Conservation (phyloP, 306 rosid species). For the Pterocarpus santalinus region DNA sequence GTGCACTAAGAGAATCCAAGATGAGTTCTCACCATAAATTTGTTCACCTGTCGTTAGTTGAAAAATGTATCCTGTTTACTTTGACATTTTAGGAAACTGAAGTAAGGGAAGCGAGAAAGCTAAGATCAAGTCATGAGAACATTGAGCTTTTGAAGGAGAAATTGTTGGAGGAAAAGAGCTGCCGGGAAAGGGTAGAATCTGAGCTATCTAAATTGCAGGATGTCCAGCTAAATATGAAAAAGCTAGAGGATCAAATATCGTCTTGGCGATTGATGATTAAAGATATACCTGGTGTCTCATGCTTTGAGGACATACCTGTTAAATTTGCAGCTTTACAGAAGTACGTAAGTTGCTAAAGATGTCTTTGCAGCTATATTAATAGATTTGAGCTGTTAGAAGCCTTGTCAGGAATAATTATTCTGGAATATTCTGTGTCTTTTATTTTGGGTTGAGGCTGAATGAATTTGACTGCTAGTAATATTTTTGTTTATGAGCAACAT, state of each 20-base stretch:
- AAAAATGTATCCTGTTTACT: conserved; percentile 41
- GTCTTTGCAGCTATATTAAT: conserved; percentile 34
- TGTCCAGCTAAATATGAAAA: conserved; percentile 65
- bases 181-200: conserved; percentile 77
- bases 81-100: conserved; percentile 82
- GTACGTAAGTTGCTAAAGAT: conserved; percentile 61
- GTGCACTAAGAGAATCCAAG: conserved; percentile 16
- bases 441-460: conserved; percentile 6
- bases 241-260: conserved; percentile 85
- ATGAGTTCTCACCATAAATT: not conserved
- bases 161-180: conserved; percentile 76
- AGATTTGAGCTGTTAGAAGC: conserved; percentile 19
- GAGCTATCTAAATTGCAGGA: conserved; percentile 83
- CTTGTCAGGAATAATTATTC: conserved; percentile 7
- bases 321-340: conserved; percentile 87
- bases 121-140: conserved; percentile 78
- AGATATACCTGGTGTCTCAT: conserved; percentile 81
- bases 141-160: conserved; percentile 84
- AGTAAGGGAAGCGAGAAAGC: conserved; percentile 91
- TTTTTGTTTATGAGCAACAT: conserved; percentile 29
- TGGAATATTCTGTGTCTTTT: conserved; percentile 29
- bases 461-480: not conserved
- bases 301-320: conserved; percentile 78
- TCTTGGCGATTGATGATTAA: conserved; percentile 67
- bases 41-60: not conserved